Evolutionary conservation across 1,284 basidiomycete species (phyloP), one percentile per base, ranked within the genome.

Genomic region (Ustilago hordei): DNA sequence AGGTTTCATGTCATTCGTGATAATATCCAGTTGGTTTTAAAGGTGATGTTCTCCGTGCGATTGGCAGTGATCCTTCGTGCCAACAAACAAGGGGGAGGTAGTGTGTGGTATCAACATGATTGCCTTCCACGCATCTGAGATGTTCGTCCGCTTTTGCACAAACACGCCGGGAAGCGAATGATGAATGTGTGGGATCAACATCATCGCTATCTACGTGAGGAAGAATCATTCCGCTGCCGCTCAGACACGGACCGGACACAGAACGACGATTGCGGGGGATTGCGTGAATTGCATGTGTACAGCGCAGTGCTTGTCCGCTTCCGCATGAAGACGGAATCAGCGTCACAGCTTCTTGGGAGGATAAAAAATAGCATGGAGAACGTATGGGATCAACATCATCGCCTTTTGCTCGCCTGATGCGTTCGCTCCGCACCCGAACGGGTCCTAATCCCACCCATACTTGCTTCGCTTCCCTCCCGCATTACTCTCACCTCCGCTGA

Each of bases 401-500:
- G 11, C n/a, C 43, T 19, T 45, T 15, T 17, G n/a, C 9, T 7
- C 15, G 13, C 13, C 13, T 43, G 39, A 15, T 12, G 6, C 4
- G 39, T 43, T 15, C 23, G 13, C 3, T 43, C 13, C 39, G 39
- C 23, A 28, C 23, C 23, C 2, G 23, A 28, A 28, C 23, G 23
- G 23, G 3, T 28, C 23, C 23, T 28, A 28, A 28, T 28, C 23
- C 38, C 38, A 39, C 15, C 38, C 38, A 17, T 39, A 39, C 47
- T 23, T 31, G n/a, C 41, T 45, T 17, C 41, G 41, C 41, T 17
- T 45, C 41, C n/a, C 41, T 15, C 41, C 9, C 41, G 17, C 15
- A 5, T 47, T 4, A 8, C 36, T 13, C 43, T 45, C 45, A 69
- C 2, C 48, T 64, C 28, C 64, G 54, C 45, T 63, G 57, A 19